These are phyloP conservation scores for Globisporangium nodosum DNA, from an alignment of 352 stramenopile genomes.

Conservation along the genomic window DNA sequence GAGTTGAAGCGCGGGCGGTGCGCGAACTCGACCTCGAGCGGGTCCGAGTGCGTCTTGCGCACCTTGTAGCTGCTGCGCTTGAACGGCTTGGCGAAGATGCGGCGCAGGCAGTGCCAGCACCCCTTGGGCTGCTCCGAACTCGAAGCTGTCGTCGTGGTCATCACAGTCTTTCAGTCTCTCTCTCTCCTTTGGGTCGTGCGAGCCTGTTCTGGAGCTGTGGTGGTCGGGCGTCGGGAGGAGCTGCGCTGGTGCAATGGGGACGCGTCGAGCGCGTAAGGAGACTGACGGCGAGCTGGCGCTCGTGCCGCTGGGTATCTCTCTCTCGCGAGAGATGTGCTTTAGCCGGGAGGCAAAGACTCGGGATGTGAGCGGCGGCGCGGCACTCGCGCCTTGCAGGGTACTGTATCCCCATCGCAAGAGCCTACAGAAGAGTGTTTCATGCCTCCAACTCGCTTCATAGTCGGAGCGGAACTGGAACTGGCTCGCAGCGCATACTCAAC, in stretches of 20 bases:
- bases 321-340: background rate
- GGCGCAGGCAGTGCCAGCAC: constrained; percentile 9
- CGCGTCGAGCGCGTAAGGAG: background rate
- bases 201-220: too few species aligned
- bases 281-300: background rate
- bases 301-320: background rate
- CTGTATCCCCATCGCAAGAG: background rate
- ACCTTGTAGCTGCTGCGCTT: constrained; percentile 18
- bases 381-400: too few species aligned
- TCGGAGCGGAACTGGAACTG: background rate
- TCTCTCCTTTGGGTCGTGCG: background rate
- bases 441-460: background rate
- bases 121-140: background rate
- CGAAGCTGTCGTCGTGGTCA: background rate
- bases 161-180: background rate
- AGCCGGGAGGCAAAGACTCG: constrained; percentile 1
- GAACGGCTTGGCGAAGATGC: constrained; percentile 13
- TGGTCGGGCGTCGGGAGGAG: too few species aligned
- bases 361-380: background rate
- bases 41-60: constrained; percentile 17
- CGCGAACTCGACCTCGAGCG: constrained; percentile 14
- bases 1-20: constrained; percentile 13
- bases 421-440: background rate
- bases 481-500: too few species aligned
- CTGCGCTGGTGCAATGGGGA: background rate